These are phyloP conservation scores for Candida loeiensis DNA, from an alignment of 805 yeast genomes.

Conservation along the genomic window DNA sequence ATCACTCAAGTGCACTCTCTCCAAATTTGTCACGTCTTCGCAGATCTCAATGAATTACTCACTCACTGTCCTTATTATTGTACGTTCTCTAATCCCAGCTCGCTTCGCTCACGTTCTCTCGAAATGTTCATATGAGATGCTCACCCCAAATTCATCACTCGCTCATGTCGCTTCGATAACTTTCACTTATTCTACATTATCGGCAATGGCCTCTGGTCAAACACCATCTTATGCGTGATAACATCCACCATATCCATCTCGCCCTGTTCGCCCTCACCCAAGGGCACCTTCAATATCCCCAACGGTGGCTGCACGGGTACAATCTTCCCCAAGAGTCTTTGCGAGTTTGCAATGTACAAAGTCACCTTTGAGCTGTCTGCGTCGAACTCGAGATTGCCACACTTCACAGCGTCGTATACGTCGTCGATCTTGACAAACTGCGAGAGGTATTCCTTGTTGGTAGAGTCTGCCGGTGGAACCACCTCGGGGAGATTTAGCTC, in stretches of 20 bases:
- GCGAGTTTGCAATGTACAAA: conserved; percentile 63
- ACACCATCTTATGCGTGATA: conserved; percentile 54
- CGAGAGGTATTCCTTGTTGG: conserved; percentile 26
- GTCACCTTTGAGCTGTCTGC: conserved; percentile 44
- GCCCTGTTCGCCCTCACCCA: conserved; percentile 39
- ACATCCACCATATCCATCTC: conserved; percentile 56
- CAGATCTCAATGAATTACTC: no score
- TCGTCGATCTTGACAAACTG: conserved; percentile 34
- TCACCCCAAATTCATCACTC: background rate
- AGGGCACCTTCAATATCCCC: conserved; percentile 53
- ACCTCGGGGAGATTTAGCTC: conserved; percentile 48
- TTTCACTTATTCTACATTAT: conserved; percentile 49
- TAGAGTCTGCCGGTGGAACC: conserved; percentile 30
- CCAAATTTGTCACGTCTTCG: no score
- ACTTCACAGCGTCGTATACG: conserved; percentile 44
- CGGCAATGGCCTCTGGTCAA: conserved; percentile 70
- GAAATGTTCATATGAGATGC: no score
- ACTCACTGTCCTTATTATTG: no score
- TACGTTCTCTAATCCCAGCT: no score
- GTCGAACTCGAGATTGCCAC: conserved; percentile 49
- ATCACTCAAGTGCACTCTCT: no score
- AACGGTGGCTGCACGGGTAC: conserved; percentile 61
- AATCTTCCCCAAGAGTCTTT: conserved; percentile 60
- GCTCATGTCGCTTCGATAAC: background rate
- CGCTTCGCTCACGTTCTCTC: no score